Evolutionary conservation across 176 grass and related monocot genomes (phyloP).

Genomic region (Cenchrus purpureus): DNA sequence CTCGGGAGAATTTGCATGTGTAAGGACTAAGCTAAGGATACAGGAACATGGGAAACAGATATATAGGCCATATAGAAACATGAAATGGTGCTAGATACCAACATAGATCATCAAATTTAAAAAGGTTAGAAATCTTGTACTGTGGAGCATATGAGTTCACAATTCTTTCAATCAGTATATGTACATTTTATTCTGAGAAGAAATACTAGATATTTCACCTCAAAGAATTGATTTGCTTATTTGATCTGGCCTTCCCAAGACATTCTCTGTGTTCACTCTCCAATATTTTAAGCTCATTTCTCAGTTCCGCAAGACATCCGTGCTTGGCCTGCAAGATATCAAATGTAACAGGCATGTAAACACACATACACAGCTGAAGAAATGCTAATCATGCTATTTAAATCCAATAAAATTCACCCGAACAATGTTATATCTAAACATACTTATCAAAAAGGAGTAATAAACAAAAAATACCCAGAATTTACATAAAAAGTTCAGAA

Average conservation of each 20-base stretch:
- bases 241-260: constrained; percentile 55
- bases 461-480: neutral
- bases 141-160: neutral
- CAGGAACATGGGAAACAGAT: neutral
- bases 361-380: neutral
- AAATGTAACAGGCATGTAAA: constrained; percentile 16
- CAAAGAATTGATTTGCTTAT: constrained; percentile 56
- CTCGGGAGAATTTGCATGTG: neutral
- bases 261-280: constrained; percentile 59
- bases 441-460: neutral
- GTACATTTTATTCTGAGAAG: constrained; percentile 17
- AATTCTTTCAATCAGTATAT: constrained; percentile 13
- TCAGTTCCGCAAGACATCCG: constrained; percentile 58
- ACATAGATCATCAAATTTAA: constrained; percentile 16
- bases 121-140: constrained; percentile 17
- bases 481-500: neutral
- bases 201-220: constrained; percentile 41
- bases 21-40: neutral
- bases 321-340: constrained; percentile 47
- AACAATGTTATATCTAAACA: neutral
- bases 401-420: neutral
- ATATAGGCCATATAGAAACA: neutral
- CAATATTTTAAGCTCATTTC: constrained; percentile 70
- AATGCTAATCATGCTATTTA: constrained; percentile 7
- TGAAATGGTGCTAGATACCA: constrained; percentile 6